These are phyloP conservation scores for Alternaria atra DNA, from an alignment of 2,329 filamentous ascomycete genomes.

Conservation along the genomic window DNA sequence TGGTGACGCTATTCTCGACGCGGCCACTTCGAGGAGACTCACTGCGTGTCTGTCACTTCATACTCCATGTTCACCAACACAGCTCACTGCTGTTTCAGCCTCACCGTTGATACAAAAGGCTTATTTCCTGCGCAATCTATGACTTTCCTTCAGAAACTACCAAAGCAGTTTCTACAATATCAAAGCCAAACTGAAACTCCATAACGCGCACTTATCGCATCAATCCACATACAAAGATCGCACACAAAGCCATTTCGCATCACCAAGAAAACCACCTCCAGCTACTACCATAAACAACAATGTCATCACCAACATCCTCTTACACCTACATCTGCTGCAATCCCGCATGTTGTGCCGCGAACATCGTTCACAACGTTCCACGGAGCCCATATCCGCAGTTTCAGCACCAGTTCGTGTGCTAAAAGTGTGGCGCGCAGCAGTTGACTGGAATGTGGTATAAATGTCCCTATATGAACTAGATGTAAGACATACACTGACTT, in stretches of 20 bases:
- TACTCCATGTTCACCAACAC: not conserved
- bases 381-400: conserved; percentile 12
- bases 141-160: not conserved
- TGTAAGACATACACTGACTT: no score
- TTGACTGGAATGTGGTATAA: conserved; percentile 5
- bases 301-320: not conserved
- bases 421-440: conserved; percentile 6
- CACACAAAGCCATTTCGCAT: not conserved
- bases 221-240: no score
- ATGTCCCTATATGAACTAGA: no score
- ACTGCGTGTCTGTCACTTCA: not conserved
- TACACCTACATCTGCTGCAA: conserved; percentile 8
- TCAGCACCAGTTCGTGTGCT: conserved; percentile 9
- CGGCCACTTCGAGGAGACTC: not conserved
- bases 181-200: not conserved
- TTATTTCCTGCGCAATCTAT: not conserved
- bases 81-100: not conserved
- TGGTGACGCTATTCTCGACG: not conserved
- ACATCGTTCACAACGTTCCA: conserved; percentile 2
- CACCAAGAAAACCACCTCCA: not conserved
- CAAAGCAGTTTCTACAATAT: not conserved
- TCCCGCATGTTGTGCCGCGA: conserved; percentile 3
- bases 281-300: not conserved
- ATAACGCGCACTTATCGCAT: no score
- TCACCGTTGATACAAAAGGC: not conserved